Conservation (phyloP, 129 eudicot species). For the Flaveria sonorensis region DNA sequence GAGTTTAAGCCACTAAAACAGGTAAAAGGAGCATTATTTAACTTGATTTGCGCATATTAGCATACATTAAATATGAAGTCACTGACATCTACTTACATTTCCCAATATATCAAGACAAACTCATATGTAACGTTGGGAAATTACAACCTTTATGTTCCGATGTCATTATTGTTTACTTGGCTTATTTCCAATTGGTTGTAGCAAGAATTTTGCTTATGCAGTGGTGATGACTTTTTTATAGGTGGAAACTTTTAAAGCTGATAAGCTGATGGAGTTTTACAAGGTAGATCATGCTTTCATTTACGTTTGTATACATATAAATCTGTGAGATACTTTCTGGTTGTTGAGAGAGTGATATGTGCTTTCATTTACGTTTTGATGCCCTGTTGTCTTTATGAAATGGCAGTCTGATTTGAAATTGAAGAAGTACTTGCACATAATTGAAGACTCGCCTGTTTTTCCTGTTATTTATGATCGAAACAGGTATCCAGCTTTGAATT, state of each 20-base stretch:
- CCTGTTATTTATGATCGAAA: conserved; percentile 83
- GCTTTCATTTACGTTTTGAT: conserved; percentile 2
- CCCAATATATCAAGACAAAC: conserved; percentile 5
- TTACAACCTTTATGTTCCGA: neutral
- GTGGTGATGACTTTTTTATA: conserved; percentile 36
- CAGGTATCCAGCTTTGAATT: conserved; percentile 49
- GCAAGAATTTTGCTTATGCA: conserved; percentile 21
- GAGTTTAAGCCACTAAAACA: conserved; percentile 87
- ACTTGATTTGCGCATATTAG: conserved; percentile 13
- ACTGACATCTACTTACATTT: neutral
- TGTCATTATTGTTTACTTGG: conserved; percentile 9
- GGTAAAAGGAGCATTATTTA: conserved; percentile 45
- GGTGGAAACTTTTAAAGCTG: conserved; percentile 71
- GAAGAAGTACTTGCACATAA: conserved; percentile 91
- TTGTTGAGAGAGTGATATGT: conserved; percentile 15
- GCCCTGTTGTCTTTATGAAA: conserved; percentile 25
- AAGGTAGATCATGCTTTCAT: conserved; percentile 44
- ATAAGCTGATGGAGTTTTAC: conserved; percentile 82
- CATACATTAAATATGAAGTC: neutral
- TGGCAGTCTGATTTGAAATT: conserved; percentile 88
- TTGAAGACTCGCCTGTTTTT: conserved; percentile 84
- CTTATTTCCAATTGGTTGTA: neutral
- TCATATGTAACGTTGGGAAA: conserved; percentile 2
- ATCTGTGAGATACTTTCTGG: conserved; percentile 1
- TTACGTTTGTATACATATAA: neutral